Base-by-base conservation (phyloP, 441 rosid species). In the California macrophylla region DNA sequence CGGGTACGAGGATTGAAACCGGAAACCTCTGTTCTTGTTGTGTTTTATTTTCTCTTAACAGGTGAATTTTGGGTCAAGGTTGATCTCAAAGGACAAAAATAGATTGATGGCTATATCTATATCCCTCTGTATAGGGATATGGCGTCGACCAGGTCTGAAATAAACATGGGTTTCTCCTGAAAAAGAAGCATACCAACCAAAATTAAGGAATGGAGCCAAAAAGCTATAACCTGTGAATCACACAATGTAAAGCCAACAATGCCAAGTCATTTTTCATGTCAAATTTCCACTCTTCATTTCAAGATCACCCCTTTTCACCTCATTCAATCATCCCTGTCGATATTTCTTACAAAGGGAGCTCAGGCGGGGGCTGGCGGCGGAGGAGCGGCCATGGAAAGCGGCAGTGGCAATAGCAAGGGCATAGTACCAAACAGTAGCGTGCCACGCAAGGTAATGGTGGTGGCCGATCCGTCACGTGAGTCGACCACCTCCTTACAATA, bases 401-500 rank as follows among this genome's bases (percentile, higher is more conserved):
- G 73, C 50, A 62, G n/a, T 16, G 4, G 30, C 30, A 38, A 28
- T n/a, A n/a, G n/a, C 30, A 28, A 38, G 1, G 45, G 45, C 45
- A 10, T 38, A 8, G 10, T 38, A 8, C 45, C 45, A 6, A 38
- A 6, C 45, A 38, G 12, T 6, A 1, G 10, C 45, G 45, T 6
- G 29, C 30, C 82, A 15, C 75, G 83, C 67, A 79, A 77, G 74
- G 77, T 85, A 1, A 73, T 85, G 82, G 80, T 84, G 72, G 82
- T 82, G 47, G 87, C 77, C 5, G 87, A 85, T 26, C 81, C 85
- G 6, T 66, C 75, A 70, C 56, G 81, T 0, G 87, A 84, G 47
- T 70, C 86, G 6, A 82, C 81, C 0, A 78, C 80, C 6, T 86
- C 89, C 0, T 78, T 85, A 67, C 82, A 82, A 71, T 82, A 82